Evolutionary conservation across 2,329 filamentous ascomycete genomes (phyloP).

Genomic region (Clarireedia sp.): DNA sequence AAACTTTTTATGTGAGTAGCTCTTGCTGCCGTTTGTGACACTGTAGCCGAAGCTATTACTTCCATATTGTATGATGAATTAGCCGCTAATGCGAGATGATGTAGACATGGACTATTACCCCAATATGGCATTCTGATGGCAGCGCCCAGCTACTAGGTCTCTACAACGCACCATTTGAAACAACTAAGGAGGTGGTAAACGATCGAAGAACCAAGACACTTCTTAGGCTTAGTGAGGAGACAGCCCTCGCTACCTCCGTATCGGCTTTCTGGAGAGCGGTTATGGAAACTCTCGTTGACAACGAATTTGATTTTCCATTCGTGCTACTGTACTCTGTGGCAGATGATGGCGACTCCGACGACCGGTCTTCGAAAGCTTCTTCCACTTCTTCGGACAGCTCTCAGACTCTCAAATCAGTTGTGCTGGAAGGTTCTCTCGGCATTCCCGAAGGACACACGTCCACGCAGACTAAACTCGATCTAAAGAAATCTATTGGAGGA

Average conservation of each 20-base stretch:
- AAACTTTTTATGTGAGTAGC: conserved; percentile 55
- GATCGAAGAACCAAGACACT: conserved; percentile 71
- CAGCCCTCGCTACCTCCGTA: conserved; percentile 60
- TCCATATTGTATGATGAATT: not conserved
- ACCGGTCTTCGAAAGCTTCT: conserved; percentile 32
- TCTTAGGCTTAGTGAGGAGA: conserved; percentile 67
- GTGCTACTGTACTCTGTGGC: conserved; percentile 67
- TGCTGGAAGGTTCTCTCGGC: conserved; percentile 65
- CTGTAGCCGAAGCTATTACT: no score
- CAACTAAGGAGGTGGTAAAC: conserved; percentile 65
- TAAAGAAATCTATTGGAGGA: conserved; percentile 60
- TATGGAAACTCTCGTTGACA: conserved; percentile 58
- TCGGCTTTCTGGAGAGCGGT: conserved; percentile 66
- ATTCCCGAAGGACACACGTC: conserved; percentile 55
- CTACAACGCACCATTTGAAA: conserved; percentile 67
- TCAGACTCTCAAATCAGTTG: conserved; percentile 52
- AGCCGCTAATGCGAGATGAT: not conserved
- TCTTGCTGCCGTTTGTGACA: not conserved
- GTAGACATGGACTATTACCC: conserved; percentile 67
- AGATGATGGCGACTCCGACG: conserved; percentile 57
- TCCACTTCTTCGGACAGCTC: conserved; percentile 62
- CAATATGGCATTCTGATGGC: conserved; percentile 53
- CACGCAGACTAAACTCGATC: conserved; percentile 54
- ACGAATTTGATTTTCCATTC: conserved; percentile 68
- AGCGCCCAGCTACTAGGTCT: conserved; percentile 66